A percentile compares a stretch with the other conserved stretches of the same genome.
Evolutionary conservation across 331 rosid genomes (phyloP).

Genomic region (Malus hybrid): DNA sequence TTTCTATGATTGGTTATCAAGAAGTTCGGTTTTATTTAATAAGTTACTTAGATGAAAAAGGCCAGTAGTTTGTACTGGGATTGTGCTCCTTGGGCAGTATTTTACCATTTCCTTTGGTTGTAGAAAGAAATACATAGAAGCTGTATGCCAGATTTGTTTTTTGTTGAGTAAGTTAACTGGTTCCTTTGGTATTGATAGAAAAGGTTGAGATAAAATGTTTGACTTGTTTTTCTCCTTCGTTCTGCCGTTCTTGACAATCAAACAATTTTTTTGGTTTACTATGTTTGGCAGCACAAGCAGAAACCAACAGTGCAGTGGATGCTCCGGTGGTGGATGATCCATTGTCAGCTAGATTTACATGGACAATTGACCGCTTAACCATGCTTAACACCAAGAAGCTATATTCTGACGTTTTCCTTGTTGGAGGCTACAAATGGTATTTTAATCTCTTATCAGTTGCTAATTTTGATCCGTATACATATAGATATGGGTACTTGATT

Average conservation of each 20-base stretch:
- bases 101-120: neutral
- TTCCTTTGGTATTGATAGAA: neutral
- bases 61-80: neutral
- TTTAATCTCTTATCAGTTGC: neutral
- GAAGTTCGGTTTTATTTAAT: neutral
- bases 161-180: neutral
- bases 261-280: neutral
- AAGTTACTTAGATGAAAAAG: neutral
- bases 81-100: neutral
- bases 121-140: neutral
- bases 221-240: neutral
- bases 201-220: neutral
- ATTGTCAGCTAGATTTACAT: conserved; percentile 41
- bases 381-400: conserved; percentile 45
- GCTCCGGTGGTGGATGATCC: conserved; percentile 28
- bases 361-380: conserved; percentile 62
- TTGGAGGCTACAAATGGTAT: conserved; percentile 73
- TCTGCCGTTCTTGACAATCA: neutral
- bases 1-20: neutral
- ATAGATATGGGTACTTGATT: conserved; percentile 7
- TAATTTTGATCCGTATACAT: neutral
- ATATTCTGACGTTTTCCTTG: conserved; percentile 55
- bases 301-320: conserved; percentile 33
- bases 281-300: conserved; percentile 29
- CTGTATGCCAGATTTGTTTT: neutral